phyloP scores from a whole-genome alignment of 129 eudicot genomes.

The Scalesia atractyloides region DNA sequence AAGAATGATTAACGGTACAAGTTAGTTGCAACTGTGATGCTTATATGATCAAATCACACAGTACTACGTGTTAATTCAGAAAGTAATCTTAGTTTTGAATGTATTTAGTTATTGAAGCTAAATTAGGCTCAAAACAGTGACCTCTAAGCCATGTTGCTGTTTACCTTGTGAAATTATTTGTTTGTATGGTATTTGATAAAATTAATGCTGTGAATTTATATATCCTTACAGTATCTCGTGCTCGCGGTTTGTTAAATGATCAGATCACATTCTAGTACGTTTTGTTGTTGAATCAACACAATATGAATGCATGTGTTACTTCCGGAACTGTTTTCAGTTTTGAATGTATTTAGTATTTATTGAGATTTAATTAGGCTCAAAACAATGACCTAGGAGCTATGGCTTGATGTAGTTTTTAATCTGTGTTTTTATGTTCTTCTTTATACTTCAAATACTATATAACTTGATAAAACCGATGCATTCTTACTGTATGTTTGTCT shows the following conservation, averaged over 20 bases:
- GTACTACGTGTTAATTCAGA: no score
- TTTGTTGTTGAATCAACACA: not conserved
- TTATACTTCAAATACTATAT: not conserved
- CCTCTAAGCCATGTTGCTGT: no score
- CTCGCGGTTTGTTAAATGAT: no score
- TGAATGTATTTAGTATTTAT: not conserved
- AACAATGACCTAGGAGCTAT: conserved; percentile 25
- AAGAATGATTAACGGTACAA: not conserved
- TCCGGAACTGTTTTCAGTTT: not conserved
- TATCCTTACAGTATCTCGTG: no score
- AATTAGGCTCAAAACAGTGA: no score
- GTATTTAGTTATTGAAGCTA: no score
- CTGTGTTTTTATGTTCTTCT: not conserved
- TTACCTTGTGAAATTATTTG: no score
- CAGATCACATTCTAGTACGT: not conserved
- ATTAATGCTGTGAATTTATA: no score
- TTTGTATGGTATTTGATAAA: no score
- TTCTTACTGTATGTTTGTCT: not conserved
- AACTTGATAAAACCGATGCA: not conserved
- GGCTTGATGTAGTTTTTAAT: not conserved
- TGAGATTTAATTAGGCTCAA: not conserved
- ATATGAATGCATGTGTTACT: not conserved
- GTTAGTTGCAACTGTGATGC: not conserved
- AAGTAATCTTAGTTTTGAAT: no score
- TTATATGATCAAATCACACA: no score